phyloP scores from a whole-genome alignment of 169 alveolate species.

The Condylostoma magnum region DNA sequence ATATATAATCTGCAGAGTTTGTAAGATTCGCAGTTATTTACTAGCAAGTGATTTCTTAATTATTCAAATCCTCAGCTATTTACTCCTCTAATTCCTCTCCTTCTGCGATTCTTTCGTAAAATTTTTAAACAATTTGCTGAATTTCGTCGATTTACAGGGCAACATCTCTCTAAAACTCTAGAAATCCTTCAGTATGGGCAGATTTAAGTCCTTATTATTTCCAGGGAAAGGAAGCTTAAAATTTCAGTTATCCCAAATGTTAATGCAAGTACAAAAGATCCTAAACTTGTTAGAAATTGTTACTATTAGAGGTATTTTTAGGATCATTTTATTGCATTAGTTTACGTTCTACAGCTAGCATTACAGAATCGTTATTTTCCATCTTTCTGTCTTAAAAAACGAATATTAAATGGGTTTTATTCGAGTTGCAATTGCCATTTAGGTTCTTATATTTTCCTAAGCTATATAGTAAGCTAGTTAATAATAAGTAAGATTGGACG shows the following conservation, averaged over 20 bases:
- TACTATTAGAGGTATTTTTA: not conserved
- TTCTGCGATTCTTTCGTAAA: slow-evolving; percentile 22
- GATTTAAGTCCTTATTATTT: not conserved
- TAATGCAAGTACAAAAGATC: not conserved
- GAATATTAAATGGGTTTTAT: too few relatives aligned
- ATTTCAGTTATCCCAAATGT: slow-evolving; percentile 12
- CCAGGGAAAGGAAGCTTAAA: not conserved
- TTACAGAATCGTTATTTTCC: too few relatives aligned
- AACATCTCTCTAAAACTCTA: slow-evolving; percentile 18
- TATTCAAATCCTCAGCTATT: too few relatives aligned
- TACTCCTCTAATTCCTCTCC: slow-evolving; percentile 6
- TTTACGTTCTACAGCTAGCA: slow-evolving; percentile 14
- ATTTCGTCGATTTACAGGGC: slow-evolving; percentile 28
- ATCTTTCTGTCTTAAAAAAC: too few relatives aligned
- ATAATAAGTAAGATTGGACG: too few relatives aligned
- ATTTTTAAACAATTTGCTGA: slow-evolving; percentile 5
- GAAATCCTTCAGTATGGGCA: not conserved
- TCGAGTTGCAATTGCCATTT: too few relatives aligned
- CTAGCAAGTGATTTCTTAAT: too few relatives aligned
- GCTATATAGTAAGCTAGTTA: too few relatives aligned
- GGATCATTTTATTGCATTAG: slow-evolving; percentile 23
- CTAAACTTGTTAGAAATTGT: too few relatives aligned
- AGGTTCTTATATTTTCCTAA: too few relatives aligned
- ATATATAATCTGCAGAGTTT: too few relatives aligned
- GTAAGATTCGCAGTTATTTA: too few relatives aligned